Percentiles rank a stretch among this genome's conserved stretches.
These are phyloP conservation scores for Quercus lobata DNA, from an alignment of 331 rosid species.

Conservation along the genomic window DNA sequence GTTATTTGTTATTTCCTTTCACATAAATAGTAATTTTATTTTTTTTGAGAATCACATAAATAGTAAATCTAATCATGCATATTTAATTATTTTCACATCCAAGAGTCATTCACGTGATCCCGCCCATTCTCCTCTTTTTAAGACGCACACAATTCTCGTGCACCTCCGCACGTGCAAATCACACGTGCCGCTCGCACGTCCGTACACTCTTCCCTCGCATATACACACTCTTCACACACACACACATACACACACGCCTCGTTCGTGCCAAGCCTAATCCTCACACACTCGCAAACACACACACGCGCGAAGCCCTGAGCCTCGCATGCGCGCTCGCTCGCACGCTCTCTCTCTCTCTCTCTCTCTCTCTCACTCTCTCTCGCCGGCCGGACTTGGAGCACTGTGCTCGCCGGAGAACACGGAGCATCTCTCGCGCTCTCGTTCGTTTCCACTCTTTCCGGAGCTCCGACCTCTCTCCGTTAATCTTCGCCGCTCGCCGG, in stretches of 20 bases:
- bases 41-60: too few species aligned
- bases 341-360: conserved; percentile 37
- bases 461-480: neutral
- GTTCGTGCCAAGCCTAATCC: conserved; percentile 56
- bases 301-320: conserved; percentile 53
- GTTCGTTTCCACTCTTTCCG: neutral
- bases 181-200: neutral
- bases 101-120: neutral
- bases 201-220: neutral
- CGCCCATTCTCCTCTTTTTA: neutral
- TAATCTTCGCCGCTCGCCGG: conserved; percentile 21
- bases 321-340: conserved; percentile 67
- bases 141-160: conserved; percentile 2
- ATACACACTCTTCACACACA: conserved; percentile 2
- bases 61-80: too few species aligned
- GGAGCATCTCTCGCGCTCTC: neutral
- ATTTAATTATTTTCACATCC: too few species aligned
- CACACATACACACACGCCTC: conserved; percentile 39
- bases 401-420: conserved; percentile 19
- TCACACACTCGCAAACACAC: conserved; percentile 30
- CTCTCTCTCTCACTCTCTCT: neutral
- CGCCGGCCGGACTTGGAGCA: conserved; percentile 36
- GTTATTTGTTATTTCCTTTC: too few species aligned
- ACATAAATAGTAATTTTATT: too few species aligned
- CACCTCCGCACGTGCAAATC: neutral